A percentile compares a stretch with the other conserved stretches of the same genome.
These are phyloP conservation scores for Fimicolochytrium jonesii DNA, from an alignment of 192 early-diverging fungal genomes.

Conservation along the genomic window DNA sequence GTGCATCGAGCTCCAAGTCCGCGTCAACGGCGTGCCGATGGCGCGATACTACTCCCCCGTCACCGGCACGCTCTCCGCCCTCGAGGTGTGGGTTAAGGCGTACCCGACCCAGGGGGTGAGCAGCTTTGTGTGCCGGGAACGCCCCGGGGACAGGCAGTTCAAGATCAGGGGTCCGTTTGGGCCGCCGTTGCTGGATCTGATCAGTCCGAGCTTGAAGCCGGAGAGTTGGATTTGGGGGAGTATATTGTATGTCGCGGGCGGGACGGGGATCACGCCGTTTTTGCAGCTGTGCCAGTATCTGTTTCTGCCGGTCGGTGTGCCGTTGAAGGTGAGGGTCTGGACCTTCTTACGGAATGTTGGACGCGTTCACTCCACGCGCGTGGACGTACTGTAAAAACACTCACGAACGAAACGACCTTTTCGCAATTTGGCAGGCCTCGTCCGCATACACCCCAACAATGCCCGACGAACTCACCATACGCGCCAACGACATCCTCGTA, in stretches of 20 bases:
- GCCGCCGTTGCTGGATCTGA: constrained; percentile 12
- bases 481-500: constrained; percentile 23
- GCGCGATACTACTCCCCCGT: constrained; percentile 36
- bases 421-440: constrained; percentile 18
- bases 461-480: constrained; percentile 29
- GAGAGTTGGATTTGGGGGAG: constrained; percentile 10
- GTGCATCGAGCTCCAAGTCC: constrained; percentile 33
- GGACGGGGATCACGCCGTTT: constrained; percentile 32
- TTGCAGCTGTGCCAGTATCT: constrained; percentile 30
- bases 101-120: background rate
- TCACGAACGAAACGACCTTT: constrained; percentile 2
- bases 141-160: constrained; percentile 35
- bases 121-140: constrained; percentile 5
- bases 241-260: constrained; percentile 36
- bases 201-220: no score
- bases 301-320: constrained; percentile 31
- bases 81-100: constrained; percentile 33
- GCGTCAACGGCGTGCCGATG: constrained; percentile 22
- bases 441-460: constrained; percentile 16
- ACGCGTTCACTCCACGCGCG: no score
- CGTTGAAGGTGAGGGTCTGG: no score
- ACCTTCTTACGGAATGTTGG: no score
- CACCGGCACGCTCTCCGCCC: constrained; percentile 21
- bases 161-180: constrained; percentile 47
- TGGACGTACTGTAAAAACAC: no score